Evolutionary conservation across 1,284 basidiomycete genomes (phyloP), one percentile per base, ranked within the genome.

Genomic region (Leccinum pachyderme): DNA sequence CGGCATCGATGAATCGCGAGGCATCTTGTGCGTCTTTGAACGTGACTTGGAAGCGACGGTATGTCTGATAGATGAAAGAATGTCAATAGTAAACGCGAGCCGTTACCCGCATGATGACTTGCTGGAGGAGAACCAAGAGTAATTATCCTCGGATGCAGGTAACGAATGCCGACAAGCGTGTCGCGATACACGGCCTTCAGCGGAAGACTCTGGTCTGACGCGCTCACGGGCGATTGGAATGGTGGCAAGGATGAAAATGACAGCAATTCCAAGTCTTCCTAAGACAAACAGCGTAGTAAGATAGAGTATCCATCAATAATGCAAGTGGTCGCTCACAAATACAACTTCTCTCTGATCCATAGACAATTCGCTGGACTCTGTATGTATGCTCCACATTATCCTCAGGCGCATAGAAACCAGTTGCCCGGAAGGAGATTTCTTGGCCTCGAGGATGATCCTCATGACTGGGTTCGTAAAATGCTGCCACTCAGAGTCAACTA

Each of bases 141-240:
- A 7, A 65, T 54, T 8, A 59, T 74, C 33, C 72, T 75, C 43
- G 79, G 78, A 60, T 86, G 74, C 41, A 87, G 73, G 64, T 90
- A 90, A 24, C 88, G 82, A 53, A 91, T 80, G 8, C 89, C 88
- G 35, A 90, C 84, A 0, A 85, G 75, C 12, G 77, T 75, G 52
- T 87, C 87, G 28, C 87, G 81, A 65, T 87, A 89, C 5, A 89
- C 86, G 7, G 86, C 88, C 67, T 89, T 91, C 35, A 91, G 70
- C 33, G 89, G 87, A 48, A 86, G 76, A 18, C 81, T 76, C 63
- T 84, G 79, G 43, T 68, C 64, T 12, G 63, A 61, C 28, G 64
- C 63, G 7, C 51, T 44, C 4, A 63, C 46, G 60, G 75, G 68
- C 9, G 60, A 51, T 27, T 69, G 66, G 22, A 70, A 60, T 9